Conservation (phyloP, 2,329 filamentous ascomycete species). For the Aspergillus thermomutatus region DNA sequence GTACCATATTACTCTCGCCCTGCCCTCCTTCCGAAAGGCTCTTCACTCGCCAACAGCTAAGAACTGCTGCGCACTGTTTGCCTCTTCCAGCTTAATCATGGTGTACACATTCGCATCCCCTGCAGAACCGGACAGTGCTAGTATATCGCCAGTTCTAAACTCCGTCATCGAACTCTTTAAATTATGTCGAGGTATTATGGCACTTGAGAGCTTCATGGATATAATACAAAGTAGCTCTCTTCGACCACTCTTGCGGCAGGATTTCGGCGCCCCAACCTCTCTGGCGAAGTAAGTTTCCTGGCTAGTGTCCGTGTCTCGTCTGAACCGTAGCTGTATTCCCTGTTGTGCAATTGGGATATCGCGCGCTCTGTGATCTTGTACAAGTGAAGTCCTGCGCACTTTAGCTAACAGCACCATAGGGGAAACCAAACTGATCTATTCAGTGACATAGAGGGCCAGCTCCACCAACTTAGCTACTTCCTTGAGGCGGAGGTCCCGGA, state of each 20-base stretch:
- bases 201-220: background rate
- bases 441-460: background rate
- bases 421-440: background rate
- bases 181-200: conserved; percentile 5
- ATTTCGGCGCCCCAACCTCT: background rate
- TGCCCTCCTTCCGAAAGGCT: conserved; percentile 4
- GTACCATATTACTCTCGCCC: conserved; percentile 15
- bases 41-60: conserved; percentile 1
- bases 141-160: background rate
- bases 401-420: too few relatives aligned
- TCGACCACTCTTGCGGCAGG: background rate
- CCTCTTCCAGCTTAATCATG: conserved; percentile 9
- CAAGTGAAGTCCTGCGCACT: too few relatives aligned
- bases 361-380: too few relatives aligned
- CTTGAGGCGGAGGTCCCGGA: too few relatives aligned
- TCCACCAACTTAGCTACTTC: background rate
- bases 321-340: too few relatives aligned
- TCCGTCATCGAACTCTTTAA: conserved; percentile 1
- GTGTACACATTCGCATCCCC: conserved; percentile 6
- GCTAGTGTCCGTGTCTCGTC: background rate
- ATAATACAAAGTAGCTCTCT: background rate
- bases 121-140: background rate
- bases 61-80: conserved; percentile 8
- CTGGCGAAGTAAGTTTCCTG: background rate
- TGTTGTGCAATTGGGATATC: too few relatives aligned